Conservation (phyloP, 495 filamentous ascomycete species). For the Aspergillus cristatus region DNA sequence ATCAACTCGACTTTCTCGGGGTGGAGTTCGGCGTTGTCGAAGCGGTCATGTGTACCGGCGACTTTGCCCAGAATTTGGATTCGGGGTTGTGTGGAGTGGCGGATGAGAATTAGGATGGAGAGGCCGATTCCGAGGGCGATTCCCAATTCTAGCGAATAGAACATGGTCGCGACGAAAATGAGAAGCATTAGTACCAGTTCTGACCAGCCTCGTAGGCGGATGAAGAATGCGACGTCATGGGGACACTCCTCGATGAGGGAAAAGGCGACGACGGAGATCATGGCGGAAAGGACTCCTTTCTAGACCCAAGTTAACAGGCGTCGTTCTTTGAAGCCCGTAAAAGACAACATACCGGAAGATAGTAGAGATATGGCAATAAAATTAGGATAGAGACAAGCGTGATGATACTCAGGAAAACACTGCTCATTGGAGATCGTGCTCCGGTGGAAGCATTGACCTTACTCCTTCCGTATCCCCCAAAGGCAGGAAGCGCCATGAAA, state of each 20-base stretch:
- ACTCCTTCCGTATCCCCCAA: conserved; percentile 92
- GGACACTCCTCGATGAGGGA: conserved; percentile 93
- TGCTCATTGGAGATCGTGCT: conserved; percentile 86
- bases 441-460: conserved; percentile 92
- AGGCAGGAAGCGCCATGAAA: conserved; percentile 85
- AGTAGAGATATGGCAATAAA: conserved; percentile 86
- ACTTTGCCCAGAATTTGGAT: conserved; percentile 96
- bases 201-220: conserved; percentile 70
- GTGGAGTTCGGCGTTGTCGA: conserved; percentile 81
- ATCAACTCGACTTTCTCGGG: conserved; percentile 74
- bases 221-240: conserved; percentile 83
- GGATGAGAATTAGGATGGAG: conserved; percentile 80
- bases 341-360: conserved; percentile 65
- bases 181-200: conserved; percentile 81
- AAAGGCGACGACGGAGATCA: conserved; percentile 94
- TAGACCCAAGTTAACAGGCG: conserved; percentile 23
- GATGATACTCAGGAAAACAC: conserved; percentile 71
- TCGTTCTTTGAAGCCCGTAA: not conserved
- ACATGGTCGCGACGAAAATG: conserved; percentile 87
- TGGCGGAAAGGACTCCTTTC: conserved; percentile 88
- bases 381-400: conserved; percentile 72
- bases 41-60: conserved; percentile 62
- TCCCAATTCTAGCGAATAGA: conserved; percentile 77
- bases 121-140: conserved; percentile 86
- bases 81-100: conserved; percentile 78